Evolutionary conservation across 2,329 filamentous ascomycete genomes (phyloP).

Genomic region (Fusarium humuli): DNA sequence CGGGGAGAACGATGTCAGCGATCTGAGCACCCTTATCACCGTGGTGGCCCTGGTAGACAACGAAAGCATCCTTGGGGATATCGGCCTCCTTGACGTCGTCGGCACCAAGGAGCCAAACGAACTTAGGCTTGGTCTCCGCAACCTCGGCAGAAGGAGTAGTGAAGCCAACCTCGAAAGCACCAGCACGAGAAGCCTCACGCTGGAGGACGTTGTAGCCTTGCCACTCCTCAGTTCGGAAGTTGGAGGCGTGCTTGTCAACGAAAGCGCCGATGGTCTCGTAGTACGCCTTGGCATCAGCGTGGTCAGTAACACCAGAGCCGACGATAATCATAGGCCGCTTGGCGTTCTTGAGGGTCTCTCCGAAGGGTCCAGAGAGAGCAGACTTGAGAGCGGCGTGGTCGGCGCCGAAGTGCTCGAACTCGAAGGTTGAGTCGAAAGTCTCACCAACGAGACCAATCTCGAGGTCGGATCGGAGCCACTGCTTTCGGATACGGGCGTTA

Average conservation of each 20-base stretch:
- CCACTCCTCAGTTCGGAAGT: slow-evolving; percentile 91
- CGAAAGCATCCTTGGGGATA: slow-evolving; percentile 94
- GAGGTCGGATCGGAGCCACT: slow-evolving; percentile 95
- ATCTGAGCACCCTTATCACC: slow-evolving; percentile 93
- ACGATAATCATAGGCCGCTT: slow-evolving; percentile 97
- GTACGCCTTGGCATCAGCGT: slow-evolving; percentile 89
- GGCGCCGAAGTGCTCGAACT: slow-evolving; percentile 88
- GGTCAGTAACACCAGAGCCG: slow-evolving; percentile 91
- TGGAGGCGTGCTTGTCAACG: slow-evolving; percentile 90
- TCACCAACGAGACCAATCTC: slow-evolving; percentile 93
- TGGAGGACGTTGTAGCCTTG: slow-evolving; percentile 98
- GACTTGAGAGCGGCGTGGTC: slow-evolving; percentile 85
- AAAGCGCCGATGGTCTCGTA: slow-evolving; percentile 92
- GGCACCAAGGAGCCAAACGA: slow-evolving; percentile 95
- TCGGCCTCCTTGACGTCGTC: slow-evolving; percentile 89
- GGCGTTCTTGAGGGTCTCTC: slow-evolving; percentile 88
- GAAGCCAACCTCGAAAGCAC: slow-evolving; percentile 96
- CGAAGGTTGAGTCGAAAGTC: slow-evolving; percentile 92
- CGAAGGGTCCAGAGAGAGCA: slow-evolving; percentile 86
- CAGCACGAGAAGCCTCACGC: slow-evolving; percentile 89
- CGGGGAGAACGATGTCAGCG: slow-evolving; percentile 92
- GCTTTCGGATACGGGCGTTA: slow-evolving; percentile 96
- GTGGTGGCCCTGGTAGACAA: slow-evolving; percentile 98
- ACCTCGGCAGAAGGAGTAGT: slow-evolving; percentile 84
- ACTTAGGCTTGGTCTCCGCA: slow-evolving; percentile 88